Evolutionary conservation across 2,329 filamentous ascomycete genomes (phyloP).

Genomic region (Trichoderma guizhouense): DNA sequence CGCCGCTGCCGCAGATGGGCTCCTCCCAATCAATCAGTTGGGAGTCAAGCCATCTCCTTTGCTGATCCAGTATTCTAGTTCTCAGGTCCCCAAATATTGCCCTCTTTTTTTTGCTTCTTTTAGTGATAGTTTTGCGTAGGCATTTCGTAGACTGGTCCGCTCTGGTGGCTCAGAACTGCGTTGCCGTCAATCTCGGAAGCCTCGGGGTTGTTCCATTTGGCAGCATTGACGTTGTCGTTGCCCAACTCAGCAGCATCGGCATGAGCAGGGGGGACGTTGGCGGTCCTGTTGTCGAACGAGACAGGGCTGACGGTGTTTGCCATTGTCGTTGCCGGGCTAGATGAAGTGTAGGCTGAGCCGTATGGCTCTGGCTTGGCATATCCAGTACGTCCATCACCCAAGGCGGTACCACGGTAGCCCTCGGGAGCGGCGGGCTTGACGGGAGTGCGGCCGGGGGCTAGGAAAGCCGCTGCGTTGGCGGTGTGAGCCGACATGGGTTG

Average conservation of each 20-base stretch:
- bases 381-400: conserved; percentile 38
- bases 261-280: conserved; percentile 19
- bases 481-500: conserved; percentile 33
- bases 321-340: conserved; percentile 23
- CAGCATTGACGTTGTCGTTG: conserved; percentile 29
- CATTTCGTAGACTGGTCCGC: conserved; percentile 43
- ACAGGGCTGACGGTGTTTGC: conserved; percentile 21
- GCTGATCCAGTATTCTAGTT: neutral
- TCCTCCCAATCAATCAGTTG: neutral
- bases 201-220: conserved; percentile 34
- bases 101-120: neutral
- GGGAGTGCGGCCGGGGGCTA: conserved; percentile 28
- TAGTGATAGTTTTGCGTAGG: conserved; percentile 38
- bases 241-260: conserved; percentile 31
- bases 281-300: conserved; percentile 4
- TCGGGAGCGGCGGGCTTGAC: conserved; percentile 28
- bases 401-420: conserved; percentile 40
- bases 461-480: conserved; percentile 26
- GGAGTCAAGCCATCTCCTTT: neutral
- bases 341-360: conserved; percentile 31
- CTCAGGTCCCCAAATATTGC: neutral
- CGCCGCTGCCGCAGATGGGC: neutral
- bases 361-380: conserved; percentile 38
- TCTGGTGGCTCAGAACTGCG: conserved; percentile 33
- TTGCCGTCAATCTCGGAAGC: conserved; percentile 40